Evolutionary conservation across 306 rosid species (phyloP).

Genomic region (Prunus fruticosa): DNA sequence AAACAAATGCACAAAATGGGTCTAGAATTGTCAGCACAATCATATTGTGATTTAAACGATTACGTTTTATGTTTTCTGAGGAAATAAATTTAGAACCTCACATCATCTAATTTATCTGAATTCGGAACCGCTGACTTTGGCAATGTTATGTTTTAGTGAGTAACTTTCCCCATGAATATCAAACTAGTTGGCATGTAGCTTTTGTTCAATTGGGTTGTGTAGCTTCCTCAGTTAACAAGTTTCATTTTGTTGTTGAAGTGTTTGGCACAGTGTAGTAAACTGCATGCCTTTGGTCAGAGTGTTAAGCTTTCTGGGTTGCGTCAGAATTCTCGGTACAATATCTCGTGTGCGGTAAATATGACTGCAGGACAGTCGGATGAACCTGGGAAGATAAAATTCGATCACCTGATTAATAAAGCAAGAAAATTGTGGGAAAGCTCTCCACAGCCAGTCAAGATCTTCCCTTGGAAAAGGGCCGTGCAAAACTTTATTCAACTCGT

Average conservation of each 20-base stretch:
- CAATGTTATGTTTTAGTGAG: not conserved
- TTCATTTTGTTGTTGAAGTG: constrained; percentile 29
- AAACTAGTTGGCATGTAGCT: not conserved
- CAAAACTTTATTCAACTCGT: constrained; percentile 69
- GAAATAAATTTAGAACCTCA: not conserved
- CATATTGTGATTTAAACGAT: not conserved
- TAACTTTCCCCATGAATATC: not conserved
- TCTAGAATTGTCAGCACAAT: not conserved
- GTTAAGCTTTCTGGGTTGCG: constrained; percentile 31
- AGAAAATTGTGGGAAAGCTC: constrained; percentile 68
- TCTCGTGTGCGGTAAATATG: constrained; percentile 60
- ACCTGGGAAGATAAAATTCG: constrained; percentile 37
- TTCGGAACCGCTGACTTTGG: not conserved
- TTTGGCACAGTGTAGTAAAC: constrained; percentile 17
- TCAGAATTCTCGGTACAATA: constrained; percentile 28
- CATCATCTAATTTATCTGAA: not conserved
- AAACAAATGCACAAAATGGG: not conserved
- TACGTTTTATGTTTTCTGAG: not conserved
- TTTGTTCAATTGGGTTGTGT: not conserved
- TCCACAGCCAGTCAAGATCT: constrained; percentile 77
- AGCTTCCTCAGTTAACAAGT: not conserved
- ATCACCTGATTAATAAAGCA: constrained; percentile 41
- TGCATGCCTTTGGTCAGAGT: constrained; percentile 25
- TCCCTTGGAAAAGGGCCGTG: constrained; percentile 71
- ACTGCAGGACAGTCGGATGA: constrained; percentile 65